Percentiles rank a stretch among this genome's conserved stretches.
These are phyloP conservation scores for Solanum arcanum DNA, from an alignment of 257 asterid genomes.

Conservation along the genomic window DNA sequence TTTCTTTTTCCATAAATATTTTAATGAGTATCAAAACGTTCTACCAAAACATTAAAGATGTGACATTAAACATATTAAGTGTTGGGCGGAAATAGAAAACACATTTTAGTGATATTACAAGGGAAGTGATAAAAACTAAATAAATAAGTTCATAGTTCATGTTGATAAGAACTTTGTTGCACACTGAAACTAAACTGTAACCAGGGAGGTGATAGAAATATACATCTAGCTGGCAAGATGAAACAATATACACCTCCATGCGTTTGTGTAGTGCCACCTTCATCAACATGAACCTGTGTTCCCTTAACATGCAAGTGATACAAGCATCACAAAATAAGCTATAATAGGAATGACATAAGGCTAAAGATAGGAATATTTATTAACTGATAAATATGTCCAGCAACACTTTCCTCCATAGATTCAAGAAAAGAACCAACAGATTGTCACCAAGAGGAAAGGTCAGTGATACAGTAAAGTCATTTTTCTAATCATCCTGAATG, in stretches of 20 bases:
- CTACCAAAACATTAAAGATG: too few species aligned
- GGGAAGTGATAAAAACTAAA: too few species aligned
- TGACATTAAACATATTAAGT: too few species aligned
- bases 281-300: conserved; percentile 8
- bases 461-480: background rate
- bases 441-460: background rate
- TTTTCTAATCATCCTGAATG: too few species aligned
- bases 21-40: too few species aligned
- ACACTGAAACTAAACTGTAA: background rate
- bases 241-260: conserved; percentile 27
- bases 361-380: background rate
- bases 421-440: background rate
- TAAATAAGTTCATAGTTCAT: background rate
- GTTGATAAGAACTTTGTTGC: background rate
- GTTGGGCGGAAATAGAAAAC: too few species aligned
- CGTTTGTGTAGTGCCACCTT: background rate
- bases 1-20: too few species aligned
- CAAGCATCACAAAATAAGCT: background rate
- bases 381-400: background rate
- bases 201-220: background rate
- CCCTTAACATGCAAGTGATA: conserved; percentile 10
- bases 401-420: conserved; percentile 28
- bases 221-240: conserved; percentile 29
- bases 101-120: too few species aligned
- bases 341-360: background rate